Conservation (phyloP, 2,329 filamentous ascomycete species). For the Boeremia exigua region DNA sequence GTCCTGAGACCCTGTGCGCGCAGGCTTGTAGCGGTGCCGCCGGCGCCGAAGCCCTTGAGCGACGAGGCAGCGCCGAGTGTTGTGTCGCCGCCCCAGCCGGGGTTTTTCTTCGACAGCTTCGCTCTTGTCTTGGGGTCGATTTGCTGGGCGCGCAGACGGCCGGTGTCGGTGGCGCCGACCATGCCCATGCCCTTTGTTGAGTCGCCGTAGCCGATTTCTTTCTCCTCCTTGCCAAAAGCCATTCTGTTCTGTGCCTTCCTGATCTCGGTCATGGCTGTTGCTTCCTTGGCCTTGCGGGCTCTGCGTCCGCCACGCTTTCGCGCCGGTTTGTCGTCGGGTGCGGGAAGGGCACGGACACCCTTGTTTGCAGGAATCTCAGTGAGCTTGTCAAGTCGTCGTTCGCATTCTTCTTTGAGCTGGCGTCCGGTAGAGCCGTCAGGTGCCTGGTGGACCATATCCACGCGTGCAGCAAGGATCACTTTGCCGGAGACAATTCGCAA, state of each 20-base stretch:
- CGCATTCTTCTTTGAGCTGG: constrained; percentile 79
- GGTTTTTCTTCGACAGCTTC: constrained; percentile 92
- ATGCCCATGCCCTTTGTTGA: constrained; percentile 89
- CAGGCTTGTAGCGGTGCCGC: constrained; percentile 70
- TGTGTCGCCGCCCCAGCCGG: constrained; percentile 84
- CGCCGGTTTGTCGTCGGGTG: constrained; percentile 92
- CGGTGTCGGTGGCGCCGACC: constrained; percentile 88
- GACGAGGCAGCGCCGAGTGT: constrained; percentile 65
- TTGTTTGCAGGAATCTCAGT: constrained; percentile 91
- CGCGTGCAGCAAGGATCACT: constrained; percentile 88
- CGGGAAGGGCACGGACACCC: constrained; percentile 82
- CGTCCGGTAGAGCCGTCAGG: constrained; percentile 84
- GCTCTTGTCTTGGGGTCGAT: constrained; percentile 93
- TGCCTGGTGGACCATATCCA: constrained; percentile 83
- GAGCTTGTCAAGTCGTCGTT: constrained; percentile 88
- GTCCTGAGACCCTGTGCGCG: constrained; percentile 80
- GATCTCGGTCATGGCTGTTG: constrained; percentile 94
- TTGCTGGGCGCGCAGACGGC: constrained; percentile 85
- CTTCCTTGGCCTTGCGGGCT: constrained; percentile 94
- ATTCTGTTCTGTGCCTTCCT: constrained; percentile 96
- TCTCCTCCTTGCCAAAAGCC: constrained; percentile 94
- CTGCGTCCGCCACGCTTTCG: constrained; percentile 89
- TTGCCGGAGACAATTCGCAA: constrained; percentile 95
- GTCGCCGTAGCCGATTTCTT: constrained; percentile 90
- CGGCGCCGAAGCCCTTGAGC: constrained; percentile 76